Base-by-base conservation (phyloP, 1,139 yeast species). In the Hansenula sp. region DNA sequence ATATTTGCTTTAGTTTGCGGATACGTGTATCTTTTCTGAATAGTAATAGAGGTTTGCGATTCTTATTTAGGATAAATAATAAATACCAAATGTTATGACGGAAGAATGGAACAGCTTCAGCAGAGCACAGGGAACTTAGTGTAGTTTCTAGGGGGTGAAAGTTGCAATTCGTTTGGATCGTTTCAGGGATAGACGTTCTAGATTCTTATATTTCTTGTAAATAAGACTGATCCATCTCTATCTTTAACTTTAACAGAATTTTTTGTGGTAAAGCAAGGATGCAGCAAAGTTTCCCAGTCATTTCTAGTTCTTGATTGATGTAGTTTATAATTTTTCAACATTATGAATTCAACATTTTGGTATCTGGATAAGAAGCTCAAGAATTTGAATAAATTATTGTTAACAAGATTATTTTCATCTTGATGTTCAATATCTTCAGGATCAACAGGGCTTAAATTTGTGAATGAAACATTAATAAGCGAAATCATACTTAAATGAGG, bases 241-340 rank as follows among this genome's bases (percentile, higher is more conserved):
- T 66, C 71, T 39, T 60, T 55, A 1, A 67, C 70, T 40, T 61
- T 60, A 12, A 66, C 54, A 4, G 66, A 63, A 13, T 61, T 66
- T 12, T 54, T 48, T 2, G 57, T 57, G 16, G 64, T 60, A 27
- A 67, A 55, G n/a, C 67, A 63, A 0, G 69, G 67, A 13, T 49
- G 47, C 5, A 67, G 41, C 11, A 67, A 46, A 8, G 54, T 37
- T 33, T 61, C 67, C 72, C 71, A 67, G 43, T 67, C 71, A 29
- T 57, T 52, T 41, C 64, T 58, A 2, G 61, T 54, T 47, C 71
- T 57, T 31, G 63, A 58, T 11, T 69, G 67, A 45, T 68, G 67
- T 30, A 63, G 54, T 21, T 59, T 51, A 58, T 64, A 65, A 41
- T 58, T 62, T 45, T 64, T 60, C 31, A 67, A 45, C 63, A 66